phyloP scores from a whole-genome alignment of 495 filamentous ascomycete species.

The Barbatosphaeria neglecta region DNA sequence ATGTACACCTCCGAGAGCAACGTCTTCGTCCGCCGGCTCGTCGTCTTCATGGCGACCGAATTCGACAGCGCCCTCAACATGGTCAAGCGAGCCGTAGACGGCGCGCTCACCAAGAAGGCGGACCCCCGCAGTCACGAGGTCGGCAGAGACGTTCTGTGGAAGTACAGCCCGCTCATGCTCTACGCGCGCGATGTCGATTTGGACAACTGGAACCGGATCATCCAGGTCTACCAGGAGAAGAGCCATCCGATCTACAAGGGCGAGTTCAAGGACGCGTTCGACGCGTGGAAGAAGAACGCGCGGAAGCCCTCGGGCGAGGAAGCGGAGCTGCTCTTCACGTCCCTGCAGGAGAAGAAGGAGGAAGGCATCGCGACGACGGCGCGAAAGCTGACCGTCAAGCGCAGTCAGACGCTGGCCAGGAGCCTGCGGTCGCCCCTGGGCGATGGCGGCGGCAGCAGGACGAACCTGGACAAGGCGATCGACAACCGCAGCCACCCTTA shows the following conservation, averaged over 20 bases:
- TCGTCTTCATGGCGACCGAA: conserved; percentile 66
- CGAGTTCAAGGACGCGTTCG: conserved; percentile 67
- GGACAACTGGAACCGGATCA: conserved; percentile 65
- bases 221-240: conserved; percentile 68
- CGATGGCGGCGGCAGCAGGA: conserved; percentile 48
- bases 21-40: conserved; percentile 63
- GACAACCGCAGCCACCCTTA: conserved; percentile 59
- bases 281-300: conserved; percentile 72
- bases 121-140: conserved; percentile 42
- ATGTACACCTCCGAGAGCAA: conserved; percentile 62
- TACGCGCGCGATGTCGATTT: conserved; percentile 76
- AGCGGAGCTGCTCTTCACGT: conserved; percentile 73
- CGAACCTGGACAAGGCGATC: conserved; percentile 49
- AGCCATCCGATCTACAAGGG: conserved; percentile 66
- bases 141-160: conserved; percentile 54
- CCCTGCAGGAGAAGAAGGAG: conserved; percentile 72
- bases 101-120: conserved; percentile 39
- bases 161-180: conserved; percentile 71
- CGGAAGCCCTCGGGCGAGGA: conserved; percentile 78
- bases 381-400: conserved; percentile 83
- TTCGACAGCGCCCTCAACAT: conserved; percentile 65
- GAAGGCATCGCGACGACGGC: conserved; percentile 64
- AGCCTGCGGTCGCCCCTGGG: conserved; percentile 58
- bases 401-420: conserved; percentile 68
- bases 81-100: conserved; percentile 45